Conservation (phyloP, 305 asterid genomes). For the Lippia alba region DNA sequence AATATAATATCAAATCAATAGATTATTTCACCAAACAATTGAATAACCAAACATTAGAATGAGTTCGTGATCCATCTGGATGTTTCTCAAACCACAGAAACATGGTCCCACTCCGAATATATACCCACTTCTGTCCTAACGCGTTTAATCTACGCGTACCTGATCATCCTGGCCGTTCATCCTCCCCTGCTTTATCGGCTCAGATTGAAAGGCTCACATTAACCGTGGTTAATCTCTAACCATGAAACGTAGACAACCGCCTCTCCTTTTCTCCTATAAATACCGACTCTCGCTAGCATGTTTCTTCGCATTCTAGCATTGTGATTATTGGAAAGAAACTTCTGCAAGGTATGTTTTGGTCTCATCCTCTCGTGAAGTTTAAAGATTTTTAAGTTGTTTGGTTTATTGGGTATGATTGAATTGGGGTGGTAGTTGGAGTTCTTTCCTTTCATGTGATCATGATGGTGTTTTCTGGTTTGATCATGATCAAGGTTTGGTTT, state of each 20-base stretch:
- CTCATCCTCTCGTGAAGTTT: too few relatives aligned
- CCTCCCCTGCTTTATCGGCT: slow-evolving; percentile 22
- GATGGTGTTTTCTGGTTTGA: not conserved
- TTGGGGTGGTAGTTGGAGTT: not conserved
- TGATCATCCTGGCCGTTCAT: slow-evolving; percentile 10
- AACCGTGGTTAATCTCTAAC: slow-evolving; percentile 13
- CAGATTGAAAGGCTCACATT: not conserved
- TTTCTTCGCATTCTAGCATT: not conserved
- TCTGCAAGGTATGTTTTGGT: slow-evolving; percentile 42
- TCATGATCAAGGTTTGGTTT: not conserved
- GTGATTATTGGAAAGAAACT: not conserved
- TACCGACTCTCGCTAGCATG: not conserved
- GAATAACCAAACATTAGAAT: too few relatives aligned
- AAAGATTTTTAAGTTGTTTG: too few relatives aligned
- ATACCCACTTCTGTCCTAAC: not conserved
- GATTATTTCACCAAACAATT: too few relatives aligned
- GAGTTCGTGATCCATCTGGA: slow-evolving; percentile 32
- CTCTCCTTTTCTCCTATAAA: slow-evolving; percentile 39
- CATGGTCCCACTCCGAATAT: slow-evolving; percentile 16
- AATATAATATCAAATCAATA: too few relatives aligned
- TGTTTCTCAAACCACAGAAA: slow-evolving; percentile 18
- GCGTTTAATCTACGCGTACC: slow-evolving; percentile 40
- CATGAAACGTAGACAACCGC: slow-evolving; percentile 20
- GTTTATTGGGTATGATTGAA: not conserved
- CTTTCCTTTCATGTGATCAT: not conserved